Evolutionary conservation across 2,329 filamentous ascomycete genomes (phyloP).

Genomic region (Botrytis sinoallii): DNA sequence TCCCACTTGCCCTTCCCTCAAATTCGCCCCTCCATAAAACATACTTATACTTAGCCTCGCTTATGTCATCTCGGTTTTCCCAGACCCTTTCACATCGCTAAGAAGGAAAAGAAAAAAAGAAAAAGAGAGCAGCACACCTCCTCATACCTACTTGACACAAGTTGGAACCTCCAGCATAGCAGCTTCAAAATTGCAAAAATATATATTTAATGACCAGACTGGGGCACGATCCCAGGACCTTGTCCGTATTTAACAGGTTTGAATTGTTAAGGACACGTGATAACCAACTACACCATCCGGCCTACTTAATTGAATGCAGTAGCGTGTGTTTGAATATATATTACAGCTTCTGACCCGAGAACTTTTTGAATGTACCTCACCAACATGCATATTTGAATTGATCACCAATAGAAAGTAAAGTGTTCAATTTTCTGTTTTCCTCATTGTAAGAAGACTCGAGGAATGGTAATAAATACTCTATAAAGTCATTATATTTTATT

Average conservation of each 20-base stretch:
- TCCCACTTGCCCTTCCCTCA: neutral
- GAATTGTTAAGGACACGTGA: conserved; percentile 18
- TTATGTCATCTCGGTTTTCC: neutral
- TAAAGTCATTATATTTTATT: neutral
- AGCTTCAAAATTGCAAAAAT: neutral
- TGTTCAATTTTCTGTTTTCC: neutral
- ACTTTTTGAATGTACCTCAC: no score
- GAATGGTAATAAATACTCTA: neutral
- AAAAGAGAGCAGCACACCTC: neutral
- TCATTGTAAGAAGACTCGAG: neutral
- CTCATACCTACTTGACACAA: no score
- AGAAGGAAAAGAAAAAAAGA: neutral
- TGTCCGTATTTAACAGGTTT: neutral
- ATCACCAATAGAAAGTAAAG: neutral
- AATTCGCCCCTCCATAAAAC: neutral
- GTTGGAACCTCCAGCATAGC: no score
- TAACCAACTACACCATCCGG: conserved; percentile 21
- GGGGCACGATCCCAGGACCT: conserved; percentile 11
- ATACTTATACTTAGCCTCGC: neutral
- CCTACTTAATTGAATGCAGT: neutral
- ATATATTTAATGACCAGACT: neutral
- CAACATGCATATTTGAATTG: neutral
- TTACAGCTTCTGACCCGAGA: fast-evolving
- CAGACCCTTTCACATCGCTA: neutral
- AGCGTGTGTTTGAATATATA: fast-evolving